phyloP scores from a whole-genome alignment of 2,329 filamentous ascomycete genomes.

The Gremmenia infestans region DNA sequence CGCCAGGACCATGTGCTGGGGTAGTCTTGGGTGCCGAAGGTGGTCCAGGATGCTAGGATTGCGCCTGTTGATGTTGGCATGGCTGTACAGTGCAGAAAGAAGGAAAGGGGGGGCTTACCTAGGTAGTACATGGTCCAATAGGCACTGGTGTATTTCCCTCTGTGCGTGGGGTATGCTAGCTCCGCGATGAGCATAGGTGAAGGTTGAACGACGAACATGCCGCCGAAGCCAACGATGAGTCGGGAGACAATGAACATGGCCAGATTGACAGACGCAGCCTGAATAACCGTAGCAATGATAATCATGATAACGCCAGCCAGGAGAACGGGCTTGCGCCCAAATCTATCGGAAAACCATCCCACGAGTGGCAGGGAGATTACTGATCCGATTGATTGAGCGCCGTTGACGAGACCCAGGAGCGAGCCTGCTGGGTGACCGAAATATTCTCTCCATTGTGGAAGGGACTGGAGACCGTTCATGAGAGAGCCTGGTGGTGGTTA shows the following conservation, averaged over 20 bases:
- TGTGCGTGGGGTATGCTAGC: slow-evolving; percentile 34
- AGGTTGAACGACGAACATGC: slow-evolving; percentile 37
- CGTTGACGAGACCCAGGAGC: slow-evolving; percentile 31
- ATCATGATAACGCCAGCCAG: slow-evolving; percentile 32
- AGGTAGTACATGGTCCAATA: slow-evolving; percentile 3
- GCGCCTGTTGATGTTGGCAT: slow-evolving; percentile 21
- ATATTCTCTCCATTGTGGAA: slow-evolving; percentile 32
- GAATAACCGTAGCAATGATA: slow-evolving; percentile 34
- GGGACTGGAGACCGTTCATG: slow-evolving; percentile 35
- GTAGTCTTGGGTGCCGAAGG: slow-evolving; percentile 32
- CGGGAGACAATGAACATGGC: slow-evolving; percentile 35
- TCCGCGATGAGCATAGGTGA: slow-evolving; percentile 35
- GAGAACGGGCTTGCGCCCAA: slow-evolving; percentile 27
- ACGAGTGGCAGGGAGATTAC: slow-evolving; percentile 34
- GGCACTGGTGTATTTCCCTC: slow-evolving; percentile 26
- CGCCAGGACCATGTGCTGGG: slow-evolving; percentile 19
- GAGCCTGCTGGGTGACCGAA: slow-evolving; percentile 31
- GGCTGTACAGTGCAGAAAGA: background rate
- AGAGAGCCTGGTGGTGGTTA: slow-evolving; percentile 21
- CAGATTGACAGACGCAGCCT: slow-evolving; percentile 34
- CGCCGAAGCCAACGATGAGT: slow-evolving; percentile 35
- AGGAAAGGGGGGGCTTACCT: background rate
- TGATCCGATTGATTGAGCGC: slow-evolving; percentile 29
- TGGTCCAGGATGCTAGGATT: slow-evolving; percentile 39
- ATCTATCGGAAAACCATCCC: slow-evolving; percentile 32